Evolutionary conservation across 1,139 yeast species (phyloP).

Genomic region (Suhomyces atakaporum): DNA sequence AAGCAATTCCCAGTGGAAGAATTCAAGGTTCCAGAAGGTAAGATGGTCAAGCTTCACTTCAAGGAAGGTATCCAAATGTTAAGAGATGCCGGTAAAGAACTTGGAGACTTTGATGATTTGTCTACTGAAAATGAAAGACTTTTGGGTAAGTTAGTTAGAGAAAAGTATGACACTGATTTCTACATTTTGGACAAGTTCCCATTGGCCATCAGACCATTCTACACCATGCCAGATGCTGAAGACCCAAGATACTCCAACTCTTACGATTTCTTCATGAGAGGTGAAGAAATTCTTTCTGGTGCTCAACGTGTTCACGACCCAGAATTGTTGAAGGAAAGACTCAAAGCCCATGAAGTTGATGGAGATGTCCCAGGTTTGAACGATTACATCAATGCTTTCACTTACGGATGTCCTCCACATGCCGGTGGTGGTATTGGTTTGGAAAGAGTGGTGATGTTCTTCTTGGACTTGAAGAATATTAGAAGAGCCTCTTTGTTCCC

Average conservation of each 20-base stretch:
- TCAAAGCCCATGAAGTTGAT: slow-evolving; percentile 80
- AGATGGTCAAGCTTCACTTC: slow-evolving; percentile 88
- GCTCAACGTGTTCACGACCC: slow-evolving; percentile 99
- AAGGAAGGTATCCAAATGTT: slow-evolving; percentile 88
- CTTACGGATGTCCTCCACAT: slow-evolving; percentile 96
- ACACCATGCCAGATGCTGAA: slow-evolving; percentile 97
- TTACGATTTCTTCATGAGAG: slow-evolving; percentile 99
- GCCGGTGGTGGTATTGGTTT: slow-evolving; percentile 99
- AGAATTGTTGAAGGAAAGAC: slow-evolving; percentile 74
- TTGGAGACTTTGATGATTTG: slow-evolving; percentile 86
- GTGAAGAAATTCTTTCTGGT: slow-evolving; percentile 97
- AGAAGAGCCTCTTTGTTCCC: slow-evolving; percentile 98
- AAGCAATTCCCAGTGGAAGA: slow-evolving; percentile 97
- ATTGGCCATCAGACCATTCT: slow-evolving; percentile 92
- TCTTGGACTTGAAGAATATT: slow-evolving; percentile 91
- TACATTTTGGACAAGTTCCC: slow-evolving; percentile 98
- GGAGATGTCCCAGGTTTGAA: slow-evolving; percentile 77
- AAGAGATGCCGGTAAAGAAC: slow-evolving; percentile 78
- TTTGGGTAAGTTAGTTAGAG: slow-evolving; percentile 88
- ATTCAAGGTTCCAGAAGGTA: slow-evolving; percentile 86
- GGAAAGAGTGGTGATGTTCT: slow-evolving; percentile 98
- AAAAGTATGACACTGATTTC: slow-evolving; percentile 94
- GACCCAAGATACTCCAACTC: slow-evolving; percentile 92
- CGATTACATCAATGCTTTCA: slow-evolving; percentile 91
- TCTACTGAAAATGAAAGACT: slow-evolving; percentile 93